A percentile compares a stretch with the other conserved stretches of the same genome.
phyloP scores from a whole-genome alignment of 1,284 basidiomycete species.

The Pholiota adiposa region DNA sequence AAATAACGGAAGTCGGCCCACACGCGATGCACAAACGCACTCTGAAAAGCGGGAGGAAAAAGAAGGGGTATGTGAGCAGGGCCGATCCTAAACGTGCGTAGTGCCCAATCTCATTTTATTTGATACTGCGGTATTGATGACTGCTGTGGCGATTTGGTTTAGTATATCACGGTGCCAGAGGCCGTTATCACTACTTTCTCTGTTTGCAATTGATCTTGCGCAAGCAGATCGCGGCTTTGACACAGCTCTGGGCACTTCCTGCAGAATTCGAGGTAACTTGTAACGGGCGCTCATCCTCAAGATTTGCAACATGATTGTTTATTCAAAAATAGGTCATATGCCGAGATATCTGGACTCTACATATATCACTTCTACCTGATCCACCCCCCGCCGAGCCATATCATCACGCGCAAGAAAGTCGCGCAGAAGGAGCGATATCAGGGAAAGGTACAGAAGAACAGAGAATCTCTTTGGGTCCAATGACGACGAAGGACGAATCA shows the following conservation, averaged over 20 bases:
- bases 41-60: constrained; percentile 56
- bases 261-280: constrained; percentile 75
- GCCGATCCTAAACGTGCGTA: constrained; percentile 62
- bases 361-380: constrained; percentile 66
- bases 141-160: not conserved
- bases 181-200: constrained; percentile 79
- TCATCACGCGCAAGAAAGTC: constrained; percentile 43
- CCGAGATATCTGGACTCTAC: constrained; percentile 81
- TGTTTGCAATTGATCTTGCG: constrained; percentile 81
- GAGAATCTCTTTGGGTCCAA: not conserved
- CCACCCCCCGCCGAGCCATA: constrained; percentile 67
- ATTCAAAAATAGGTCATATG: constrained; percentile 61
- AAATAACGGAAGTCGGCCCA: constrained; percentile 59
- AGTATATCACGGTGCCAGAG: constrained; percentile 85
- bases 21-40: constrained; percentile 66
- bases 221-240: constrained; percentile 72
- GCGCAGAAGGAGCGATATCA: constrained; percentile 3
- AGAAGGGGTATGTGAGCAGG: constrained; percentile 49
- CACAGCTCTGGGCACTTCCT: constrained; percentile 71
- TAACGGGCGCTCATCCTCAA: too few relatives aligned
- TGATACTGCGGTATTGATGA: not conserved
- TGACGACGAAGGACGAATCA: constrained; percentile 2
- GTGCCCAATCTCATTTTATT: not conserved
- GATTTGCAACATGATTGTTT: too few relatives aligned
- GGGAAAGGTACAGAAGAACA: constrained; percentile 3